phyloP scores from a whole-genome alignment of 495 filamentous ascomycete genomes.

The Hypoxylon cercidicola region DNA sequence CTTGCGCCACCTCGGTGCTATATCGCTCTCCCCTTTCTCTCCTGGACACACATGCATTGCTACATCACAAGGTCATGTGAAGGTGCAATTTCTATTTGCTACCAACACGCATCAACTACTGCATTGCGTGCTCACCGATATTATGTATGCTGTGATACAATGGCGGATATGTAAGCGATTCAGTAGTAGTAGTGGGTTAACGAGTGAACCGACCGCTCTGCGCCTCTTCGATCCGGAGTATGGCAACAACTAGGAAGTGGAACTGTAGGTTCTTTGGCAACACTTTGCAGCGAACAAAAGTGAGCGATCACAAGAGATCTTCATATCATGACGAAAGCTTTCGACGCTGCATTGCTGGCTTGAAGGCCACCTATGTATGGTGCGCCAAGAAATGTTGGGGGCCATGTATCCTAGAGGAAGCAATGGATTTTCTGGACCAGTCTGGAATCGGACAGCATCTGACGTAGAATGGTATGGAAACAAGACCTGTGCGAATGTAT shows the following conservation, averaged over 20 bases:
- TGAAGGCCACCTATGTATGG: background rate
- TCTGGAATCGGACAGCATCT: conserved; percentile 7
- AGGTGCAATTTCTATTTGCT: background rate
- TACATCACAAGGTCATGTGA: background rate
- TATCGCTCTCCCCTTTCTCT: background rate
- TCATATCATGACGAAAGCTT: conserved; percentile 16
- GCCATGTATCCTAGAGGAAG: conserved; percentile 10
- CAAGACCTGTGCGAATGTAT: too few relatives aligned
- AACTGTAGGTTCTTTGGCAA: background rate
- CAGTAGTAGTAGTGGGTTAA: conserved; percentile 1
- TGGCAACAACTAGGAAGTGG: background rate
- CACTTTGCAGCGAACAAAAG: background rate
- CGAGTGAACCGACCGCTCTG: background rate
- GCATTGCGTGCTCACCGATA: conserved; percentile 20
- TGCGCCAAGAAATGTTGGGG: conserved; percentile 26
- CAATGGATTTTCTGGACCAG: conserved; percentile 20
- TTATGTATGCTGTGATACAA: conserved; percentile 21
- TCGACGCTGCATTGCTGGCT: background rate
- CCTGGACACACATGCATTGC: background rate
- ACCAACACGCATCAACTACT: background rate
- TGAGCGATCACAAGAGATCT: conserved; percentile 2
- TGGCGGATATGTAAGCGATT: background rate
- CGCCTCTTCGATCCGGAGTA: background rate
- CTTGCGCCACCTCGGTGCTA: conserved; percentile 6
- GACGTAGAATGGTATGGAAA: conserved; percentile 1